phyloP scores from a whole-genome alignment of 805 yeast species.

The Zygosaccharomyces lentus region DNA sequence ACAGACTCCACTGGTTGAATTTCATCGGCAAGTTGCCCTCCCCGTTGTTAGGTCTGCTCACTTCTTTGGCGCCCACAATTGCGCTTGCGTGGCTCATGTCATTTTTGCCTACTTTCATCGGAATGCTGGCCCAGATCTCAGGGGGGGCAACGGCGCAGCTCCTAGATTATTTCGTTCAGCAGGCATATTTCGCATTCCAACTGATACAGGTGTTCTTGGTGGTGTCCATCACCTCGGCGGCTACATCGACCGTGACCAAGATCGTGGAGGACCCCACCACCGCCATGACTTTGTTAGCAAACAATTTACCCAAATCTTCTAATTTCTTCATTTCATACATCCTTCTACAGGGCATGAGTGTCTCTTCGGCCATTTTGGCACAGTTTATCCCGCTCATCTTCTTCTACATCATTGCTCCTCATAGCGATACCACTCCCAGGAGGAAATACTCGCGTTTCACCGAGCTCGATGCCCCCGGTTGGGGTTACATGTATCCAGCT shows the following conservation, averaged over 20 bases:
- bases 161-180: conserved; percentile 62
- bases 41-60: conserved; percentile 54
- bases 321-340: conserved; percentile 69
- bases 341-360: conserved; percentile 62
- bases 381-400: conserved; percentile 57
- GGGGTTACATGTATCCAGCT: conserved; percentile 80
- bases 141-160: conserved; percentile 56
- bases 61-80: conserved; percentile 65
- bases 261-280: conserved; percentile 55
- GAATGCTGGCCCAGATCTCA: conserved; percentile 55
- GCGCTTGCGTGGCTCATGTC: conserved; percentile 63
- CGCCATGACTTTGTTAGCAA: conserved; percentile 57
- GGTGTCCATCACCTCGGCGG: conserved; percentile 67
- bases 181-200: conserved; percentile 63
- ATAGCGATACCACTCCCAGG: conserved; percentile 61
- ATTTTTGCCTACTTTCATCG: conserved; percentile 59
- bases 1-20: conserved; percentile 49
- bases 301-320: conserved; percentile 67
- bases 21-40: conserved; percentile 56
- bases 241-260: conserved; percentile 60
- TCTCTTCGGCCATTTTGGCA: conserved; percentile 60
- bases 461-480: conserved; percentile 47
- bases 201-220: conserved; percentile 68
- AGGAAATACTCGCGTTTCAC: conserved; percentile 61
- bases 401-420: conserved; percentile 52